A percentile compares a stretch with the other conserved stretches of the same genome.
These are phyloP conservation scores for Coemansia sp. DNA, from an alignment of 192 early-diverging fungal species.

Conservation along the genomic window DNA sequence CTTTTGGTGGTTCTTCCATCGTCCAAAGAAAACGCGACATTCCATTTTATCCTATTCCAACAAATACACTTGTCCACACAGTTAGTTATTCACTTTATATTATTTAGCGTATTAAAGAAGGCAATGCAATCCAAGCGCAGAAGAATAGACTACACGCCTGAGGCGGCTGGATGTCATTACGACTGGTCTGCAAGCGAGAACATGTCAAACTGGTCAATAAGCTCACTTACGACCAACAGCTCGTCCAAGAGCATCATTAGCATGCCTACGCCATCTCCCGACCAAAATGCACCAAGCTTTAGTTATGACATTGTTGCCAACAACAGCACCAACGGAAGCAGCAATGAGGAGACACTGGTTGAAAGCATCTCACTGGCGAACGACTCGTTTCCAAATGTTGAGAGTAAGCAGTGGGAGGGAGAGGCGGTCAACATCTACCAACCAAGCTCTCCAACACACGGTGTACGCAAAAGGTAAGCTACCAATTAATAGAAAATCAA, in stretches of 20 bases:
- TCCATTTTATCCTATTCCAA: too few species aligned
- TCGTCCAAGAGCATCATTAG: constrained; percentile 7
- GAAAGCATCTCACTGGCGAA: background rate
- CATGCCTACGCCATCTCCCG: constrained; percentile 21
- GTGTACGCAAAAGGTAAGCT: constrained; percentile 12
- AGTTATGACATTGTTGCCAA: background rate
- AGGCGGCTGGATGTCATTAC: constrained; percentile 8
- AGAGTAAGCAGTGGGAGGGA: background rate
- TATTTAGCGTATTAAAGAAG: too few species aligned
- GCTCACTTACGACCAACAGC: constrained; percentile 23
- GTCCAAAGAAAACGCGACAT: too few species aligned
- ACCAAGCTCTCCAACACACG: constrained; percentile 10
- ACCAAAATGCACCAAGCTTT: background rate
- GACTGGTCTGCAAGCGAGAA: constrained; percentile 27
- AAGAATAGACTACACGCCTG: background rate
- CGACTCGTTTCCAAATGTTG: constrained; percentile 2
- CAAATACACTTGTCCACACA: too few species aligned
- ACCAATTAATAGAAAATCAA: too few species aligned
- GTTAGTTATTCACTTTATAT: too few species aligned
- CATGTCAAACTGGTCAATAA: constrained; percentile 24
- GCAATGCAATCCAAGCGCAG: constrained; percentile 12
- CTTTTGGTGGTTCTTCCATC: too few species aligned
- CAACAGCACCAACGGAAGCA: constrained; percentile 11
- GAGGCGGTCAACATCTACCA: constrained; percentile 11
- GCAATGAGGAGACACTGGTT: constrained; percentile 20